Percentiles rank a stretch among this genome's conserved stretches.
phyloP scores from a whole-genome alignment of 345 rosid genomes.

The Turritis glabra region DNA sequence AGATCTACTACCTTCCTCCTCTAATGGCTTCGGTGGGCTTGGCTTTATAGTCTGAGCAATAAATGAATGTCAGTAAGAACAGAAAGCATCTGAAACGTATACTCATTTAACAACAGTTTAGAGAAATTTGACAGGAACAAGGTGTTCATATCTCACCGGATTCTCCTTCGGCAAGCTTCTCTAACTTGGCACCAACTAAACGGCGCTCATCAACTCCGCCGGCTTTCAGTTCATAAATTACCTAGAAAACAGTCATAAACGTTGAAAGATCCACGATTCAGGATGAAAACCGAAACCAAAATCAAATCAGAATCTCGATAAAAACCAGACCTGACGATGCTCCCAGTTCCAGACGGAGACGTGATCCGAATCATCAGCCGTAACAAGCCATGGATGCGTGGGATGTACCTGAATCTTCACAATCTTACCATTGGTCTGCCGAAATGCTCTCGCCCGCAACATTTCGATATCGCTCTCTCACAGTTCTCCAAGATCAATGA shows the following conservation, averaged over 20 bases:
- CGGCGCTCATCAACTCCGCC: constrained; percentile 99
- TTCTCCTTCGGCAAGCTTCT: constrained; percentile 99
- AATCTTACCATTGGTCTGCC: constrained; percentile 77
- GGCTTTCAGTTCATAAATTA: constrained; percentile 92
- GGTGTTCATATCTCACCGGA: constrained; percentile 49
- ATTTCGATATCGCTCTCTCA: constrained; percentile 40
- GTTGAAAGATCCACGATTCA: neutral
- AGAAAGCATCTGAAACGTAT: too few relatives aligned
- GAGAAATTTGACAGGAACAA: neutral
- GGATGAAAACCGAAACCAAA: constrained; percentile 6
- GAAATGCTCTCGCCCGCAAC: constrained; percentile 88
- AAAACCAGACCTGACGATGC: constrained; percentile 73
- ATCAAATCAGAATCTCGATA: neutral
- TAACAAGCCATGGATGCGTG: constrained; percentile 99
- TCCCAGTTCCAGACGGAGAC: constrained; percentile 99
- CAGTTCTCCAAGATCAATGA: constrained; percentile 17
- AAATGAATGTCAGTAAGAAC: constrained; percentile 1
- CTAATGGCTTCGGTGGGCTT: constrained; percentile 92
- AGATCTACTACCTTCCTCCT: constrained; percentile 76
- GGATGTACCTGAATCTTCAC: constrained; percentile 97
- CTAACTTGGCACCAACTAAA: constrained; percentile 91
- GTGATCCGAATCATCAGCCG: constrained; percentile 94
- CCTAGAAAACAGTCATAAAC: constrained; percentile 41
- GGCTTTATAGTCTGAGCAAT: constrained; percentile 61
- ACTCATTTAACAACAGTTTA: neutral